Evolutionary conservation across 2,329 filamentous ascomycete genomes (phyloP).

Genomic region (Aspergillus caelatus): DNA sequence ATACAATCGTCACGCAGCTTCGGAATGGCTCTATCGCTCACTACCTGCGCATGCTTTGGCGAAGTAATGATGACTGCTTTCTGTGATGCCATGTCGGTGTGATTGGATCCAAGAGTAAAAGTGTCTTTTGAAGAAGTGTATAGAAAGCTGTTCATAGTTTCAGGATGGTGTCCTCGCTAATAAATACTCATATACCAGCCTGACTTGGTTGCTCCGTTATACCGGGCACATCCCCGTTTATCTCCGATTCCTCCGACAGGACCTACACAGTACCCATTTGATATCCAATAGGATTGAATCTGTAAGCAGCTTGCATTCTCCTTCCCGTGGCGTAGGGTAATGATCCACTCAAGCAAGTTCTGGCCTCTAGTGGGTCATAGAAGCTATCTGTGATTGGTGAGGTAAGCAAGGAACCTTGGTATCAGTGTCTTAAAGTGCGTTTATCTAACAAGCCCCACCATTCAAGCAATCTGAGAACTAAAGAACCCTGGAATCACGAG

Average conservation of each 20-base stretch:
- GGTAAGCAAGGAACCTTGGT: background rate
- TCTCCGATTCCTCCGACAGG: background rate
- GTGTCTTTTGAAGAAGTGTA: too few species aligned
- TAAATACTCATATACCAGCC: too few species aligned
- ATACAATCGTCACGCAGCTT: slow-evolving; percentile 53
- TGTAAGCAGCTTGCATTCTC: background rate
- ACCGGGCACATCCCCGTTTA: background rate
- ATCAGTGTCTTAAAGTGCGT: background rate
- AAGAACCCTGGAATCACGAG: background rate
- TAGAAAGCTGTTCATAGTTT: too few species aligned
- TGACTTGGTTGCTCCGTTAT: too few species aligned
- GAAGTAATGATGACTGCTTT: slow-evolving; percentile 42
- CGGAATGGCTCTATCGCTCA: slow-evolving; percentile 35
- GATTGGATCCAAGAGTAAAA: too few species aligned
- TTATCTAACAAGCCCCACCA: background rate
- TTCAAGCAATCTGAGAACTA: background rate
- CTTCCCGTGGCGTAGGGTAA: background rate
- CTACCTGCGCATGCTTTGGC: slow-evolving; percentile 22
- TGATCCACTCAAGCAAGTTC: too few species aligned
- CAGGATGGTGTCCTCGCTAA: too few species aligned
- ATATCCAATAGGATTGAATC: background rate
- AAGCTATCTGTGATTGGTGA: background rate
- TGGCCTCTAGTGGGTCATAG: background rate
- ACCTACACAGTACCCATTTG: background rate
- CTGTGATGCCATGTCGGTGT: slow-evolving; percentile 9